Evolutionary conservation across 2,329 filamentous ascomycete genomes (phyloP), one percentile per base, ranked within the genome.

Genomic region (Neoscytalidium dimidiatum): DNA sequence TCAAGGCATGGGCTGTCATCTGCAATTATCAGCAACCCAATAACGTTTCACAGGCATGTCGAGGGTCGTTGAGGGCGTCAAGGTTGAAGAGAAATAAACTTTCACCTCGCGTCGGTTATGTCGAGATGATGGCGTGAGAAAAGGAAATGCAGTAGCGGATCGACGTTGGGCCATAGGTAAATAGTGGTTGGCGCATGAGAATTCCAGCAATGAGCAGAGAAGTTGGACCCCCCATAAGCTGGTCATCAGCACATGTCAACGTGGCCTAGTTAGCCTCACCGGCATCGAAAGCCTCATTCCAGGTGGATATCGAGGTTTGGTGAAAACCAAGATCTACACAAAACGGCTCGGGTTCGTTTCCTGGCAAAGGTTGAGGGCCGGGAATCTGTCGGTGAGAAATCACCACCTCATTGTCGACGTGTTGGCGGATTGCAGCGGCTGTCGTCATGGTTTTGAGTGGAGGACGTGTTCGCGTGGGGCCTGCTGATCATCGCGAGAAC

Each of bases 341-440:
- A 13, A 9, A 8, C 41, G 41, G 41, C 26, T 46, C 38, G 41
- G 26, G 53, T 46, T 58, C 26, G 53, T 38, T 19, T 44, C 21
- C 38, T 17, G 31, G 26, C 23, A 31, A 31, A 29, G 38, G 0
- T 8, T 8, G 35, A 19, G 29, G 21, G 38, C 13, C 53, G 26
- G 21, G 21, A 19, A 33, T 60, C 4, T 46, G 41, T 60, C 56
- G 56, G 56, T 60, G 56, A 31, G 56, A 35, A 48, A 5, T 21
- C 8, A 46, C 56, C 56, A 60, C 14, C 26, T 46, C 56, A 60
- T n/a, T 9, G 23, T 60, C 28, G 56, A 60, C 56, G 56, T 60
- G 56, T 46, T 46, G 28, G 29, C 21, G 51, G 51, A n/a, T 26
- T 38, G n/a, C 35, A 43, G 35, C 52, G 52, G 38, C 23, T 43